A percentile compares a stretch with the other conserved stretches of the same genome.
These are phyloP conservation scores for Colletotrichum agaves DNA, from an alignment of 2,329 filamentous ascomycete species.

Conservation along the genomic window DNA sequence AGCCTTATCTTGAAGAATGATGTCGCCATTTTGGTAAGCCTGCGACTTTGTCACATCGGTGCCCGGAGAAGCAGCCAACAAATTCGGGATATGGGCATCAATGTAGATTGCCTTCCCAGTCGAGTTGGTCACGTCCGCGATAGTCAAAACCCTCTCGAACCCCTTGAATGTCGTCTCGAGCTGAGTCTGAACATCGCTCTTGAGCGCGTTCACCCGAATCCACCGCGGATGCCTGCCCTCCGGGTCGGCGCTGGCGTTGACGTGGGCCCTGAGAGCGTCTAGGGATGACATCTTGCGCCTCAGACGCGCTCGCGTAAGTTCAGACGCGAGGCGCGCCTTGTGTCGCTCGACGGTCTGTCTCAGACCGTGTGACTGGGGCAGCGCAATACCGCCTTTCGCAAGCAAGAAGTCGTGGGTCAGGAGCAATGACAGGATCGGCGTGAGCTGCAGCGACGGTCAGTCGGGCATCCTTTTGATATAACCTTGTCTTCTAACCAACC, in stretches of 20 bases:
- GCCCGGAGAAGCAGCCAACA: conserved; percentile 80
- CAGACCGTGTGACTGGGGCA: conserved; percentile 82
- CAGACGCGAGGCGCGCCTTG: conserved; percentile 81
- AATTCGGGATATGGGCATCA: conserved; percentile 84
- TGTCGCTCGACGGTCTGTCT: conserved; percentile 81
- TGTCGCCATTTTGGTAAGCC: conserved; percentile 79
- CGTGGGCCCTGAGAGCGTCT: conserved; percentile 69
- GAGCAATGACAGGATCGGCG: conserved; percentile 81
- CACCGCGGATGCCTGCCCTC: conserved; percentile 81
- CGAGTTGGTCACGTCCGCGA: conserved; percentile 66
- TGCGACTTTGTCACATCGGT: conserved; percentile 77
- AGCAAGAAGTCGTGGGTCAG: conserved; percentile 89
- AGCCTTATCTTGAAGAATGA: conserved; percentile 96
- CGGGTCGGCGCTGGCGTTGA: conserved; percentile 63
- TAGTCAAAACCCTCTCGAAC: conserved; percentile 65
- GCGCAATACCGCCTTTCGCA: conserved; percentile 82
- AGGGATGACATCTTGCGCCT: conserved; percentile 75
- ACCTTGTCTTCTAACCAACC: conserved; percentile 65
- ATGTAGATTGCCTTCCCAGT: conserved; percentile 68
- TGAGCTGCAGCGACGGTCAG: conserved; percentile 66
- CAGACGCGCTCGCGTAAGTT: conserved; percentile 83
- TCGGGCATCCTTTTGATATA: background rate
- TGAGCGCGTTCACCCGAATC: conserved; percentile 87
- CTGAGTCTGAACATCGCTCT: conserved; percentile 76
- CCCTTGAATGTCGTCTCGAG: conserved; percentile 78